Evolutionary conservation across 768 basidiomycete species (phyloP).

Genomic region (Phylloporus arenicola): DNA sequence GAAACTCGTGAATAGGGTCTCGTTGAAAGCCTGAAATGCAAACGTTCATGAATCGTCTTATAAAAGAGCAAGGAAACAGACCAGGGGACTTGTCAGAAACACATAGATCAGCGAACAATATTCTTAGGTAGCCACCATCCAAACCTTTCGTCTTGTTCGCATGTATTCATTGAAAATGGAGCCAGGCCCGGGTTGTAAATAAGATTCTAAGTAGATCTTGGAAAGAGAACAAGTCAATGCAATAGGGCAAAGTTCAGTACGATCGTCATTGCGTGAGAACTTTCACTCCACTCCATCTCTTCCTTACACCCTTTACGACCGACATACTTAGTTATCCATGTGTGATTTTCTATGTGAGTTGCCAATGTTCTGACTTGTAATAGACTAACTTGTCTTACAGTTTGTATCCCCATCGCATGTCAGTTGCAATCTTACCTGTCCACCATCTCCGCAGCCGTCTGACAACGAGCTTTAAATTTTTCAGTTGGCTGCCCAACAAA

Average conservation of each 20-base stretch:
- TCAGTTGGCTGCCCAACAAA: constrained; percentile 65
- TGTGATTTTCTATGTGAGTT: constrained; percentile 1
- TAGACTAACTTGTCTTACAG: constrained; percentile 25
- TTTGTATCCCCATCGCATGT: constrained; percentile 52
- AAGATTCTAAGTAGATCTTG: too few species aligned
- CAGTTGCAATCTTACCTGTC: constrained; percentile 15
- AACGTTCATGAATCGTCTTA: not conserved
- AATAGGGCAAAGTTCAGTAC: too few species aligned
- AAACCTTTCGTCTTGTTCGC: not conserved
- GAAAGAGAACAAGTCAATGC: too few species aligned
- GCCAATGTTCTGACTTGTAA: not conserved
- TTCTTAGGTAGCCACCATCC: not conserved
- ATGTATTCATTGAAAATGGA: too few species aligned
- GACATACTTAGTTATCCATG: not conserved
- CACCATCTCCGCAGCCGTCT: constrained; percentile 9
- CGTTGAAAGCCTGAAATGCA: not conserved
- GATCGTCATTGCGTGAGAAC: not conserved
- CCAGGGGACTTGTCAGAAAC: not conserved
- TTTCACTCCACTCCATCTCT: not conserved
- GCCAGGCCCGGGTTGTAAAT: too few species aligned
- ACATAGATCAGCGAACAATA: not conserved
- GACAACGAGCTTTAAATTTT: not conserved
- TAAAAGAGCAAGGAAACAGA: not conserved
- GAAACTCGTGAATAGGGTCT: not conserved
- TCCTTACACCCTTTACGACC: not conserved